These are phyloP conservation scores for Thinopyrum elongatum DNA, from an alignment of 176 grass and related monocot genomes.

Conservation along the genomic window DNA sequence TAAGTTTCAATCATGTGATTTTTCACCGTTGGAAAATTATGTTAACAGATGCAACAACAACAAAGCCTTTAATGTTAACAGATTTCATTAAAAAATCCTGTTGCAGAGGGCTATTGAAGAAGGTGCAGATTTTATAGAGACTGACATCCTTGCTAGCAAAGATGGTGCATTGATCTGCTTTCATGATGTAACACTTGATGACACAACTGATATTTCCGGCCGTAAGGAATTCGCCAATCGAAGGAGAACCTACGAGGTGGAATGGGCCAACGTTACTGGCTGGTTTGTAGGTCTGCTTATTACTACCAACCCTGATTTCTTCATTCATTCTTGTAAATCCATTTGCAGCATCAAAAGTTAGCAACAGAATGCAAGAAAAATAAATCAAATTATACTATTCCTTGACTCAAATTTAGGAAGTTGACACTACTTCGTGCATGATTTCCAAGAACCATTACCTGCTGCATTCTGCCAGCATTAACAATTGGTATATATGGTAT, in stretches of 20 bases:
- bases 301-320: conserved; percentile 10
- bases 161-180: conserved; percentile 90
- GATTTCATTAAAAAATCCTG: background rate
- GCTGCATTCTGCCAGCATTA: background rate
- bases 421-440: background rate
- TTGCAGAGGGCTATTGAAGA: conserved; percentile 90
- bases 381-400: background rate
- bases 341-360: conserved; percentile 1
- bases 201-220: conserved; percentile 63
- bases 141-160: conserved; percentile 88
- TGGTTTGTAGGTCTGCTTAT: conserved; percentile 77
- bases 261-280: conserved; percentile 68
- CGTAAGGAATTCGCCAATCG: conserved; percentile 68
- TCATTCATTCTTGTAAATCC: conserved; percentile 10
- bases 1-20: background rate
- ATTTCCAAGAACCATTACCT: background rate
- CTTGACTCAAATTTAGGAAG: background rate
- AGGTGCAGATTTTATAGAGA: conserved; percentile 97
- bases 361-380: background rate
- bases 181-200: conserved; percentile 94
- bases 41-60: background rate
- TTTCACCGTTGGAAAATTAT: background rate
- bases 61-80: background rate
- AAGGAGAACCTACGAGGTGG: conserved; percentile 90
- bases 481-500: background rate